A percentile compares a stretch with the other conserved stretches of the same genome.
Conservation (phyloP, 345 rosid genomes). For the Sisymbrium altissimum region DNA sequence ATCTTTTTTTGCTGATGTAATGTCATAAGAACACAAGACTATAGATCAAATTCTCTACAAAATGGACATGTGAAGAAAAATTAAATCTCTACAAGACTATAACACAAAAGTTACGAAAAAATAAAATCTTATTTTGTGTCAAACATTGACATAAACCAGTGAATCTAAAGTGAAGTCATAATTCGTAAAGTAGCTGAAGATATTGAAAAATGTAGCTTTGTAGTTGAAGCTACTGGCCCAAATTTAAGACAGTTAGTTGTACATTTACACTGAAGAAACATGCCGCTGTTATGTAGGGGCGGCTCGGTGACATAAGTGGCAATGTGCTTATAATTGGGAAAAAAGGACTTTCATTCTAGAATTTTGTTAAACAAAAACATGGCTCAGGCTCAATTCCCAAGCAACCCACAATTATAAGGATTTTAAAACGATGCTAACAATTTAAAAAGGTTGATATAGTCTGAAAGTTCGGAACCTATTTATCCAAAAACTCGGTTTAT, state of each 20-base stretch:
- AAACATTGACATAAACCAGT: background rate
- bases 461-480: no score
- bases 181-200: background rate
- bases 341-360: background rate
- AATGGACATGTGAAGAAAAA: background rate
- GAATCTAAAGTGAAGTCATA: background rate
- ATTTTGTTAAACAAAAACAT: background rate
- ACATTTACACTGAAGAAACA: background rate
- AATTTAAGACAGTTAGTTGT: background rate
- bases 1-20: constrained; percentile 12
- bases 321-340: background rate
- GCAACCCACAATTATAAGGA: background rate
- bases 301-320: background rate
- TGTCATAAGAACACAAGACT: constrained; percentile 19
- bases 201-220: background rate
- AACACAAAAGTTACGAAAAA: background rate
- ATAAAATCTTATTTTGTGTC: background rate
- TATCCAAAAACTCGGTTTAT: no score
- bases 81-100: background rate
- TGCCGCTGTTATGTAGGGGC: background rate
- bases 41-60: background rate
- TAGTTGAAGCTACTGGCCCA: background rate
- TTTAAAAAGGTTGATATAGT: background rate
- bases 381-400: background rate
- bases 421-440: background rate